Percentiles rank a stretch among this genome's conserved stretches.
phyloP scores from a whole-genome alignment of 176 grass and related monocot species.

The Melocanna baccifera region DNA sequence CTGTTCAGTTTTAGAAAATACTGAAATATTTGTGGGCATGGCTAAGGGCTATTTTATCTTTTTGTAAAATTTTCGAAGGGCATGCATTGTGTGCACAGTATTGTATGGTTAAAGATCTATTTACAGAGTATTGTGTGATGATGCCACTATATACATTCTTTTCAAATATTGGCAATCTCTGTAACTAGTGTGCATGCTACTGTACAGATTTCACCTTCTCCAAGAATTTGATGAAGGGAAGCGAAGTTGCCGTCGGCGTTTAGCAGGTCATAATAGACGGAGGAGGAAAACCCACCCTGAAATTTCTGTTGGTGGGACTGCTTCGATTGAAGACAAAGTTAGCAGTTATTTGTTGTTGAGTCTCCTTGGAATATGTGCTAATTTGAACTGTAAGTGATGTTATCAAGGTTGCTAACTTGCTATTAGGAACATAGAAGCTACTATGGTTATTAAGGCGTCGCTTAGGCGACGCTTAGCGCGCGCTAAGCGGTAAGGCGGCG shows the following conservation, averaged over 20 bases:
- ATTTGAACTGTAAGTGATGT: conserved; percentile 71
- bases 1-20: background rate
- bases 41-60: background rate
- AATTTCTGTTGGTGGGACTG: conserved; percentile 37
- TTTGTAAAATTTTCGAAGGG: background rate
- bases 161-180: background rate
- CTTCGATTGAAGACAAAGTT: conserved; percentile 64
- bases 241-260: conserved; percentile 88
- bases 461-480: too few species aligned
- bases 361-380: conserved; percentile 74
- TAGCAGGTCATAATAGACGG: conserved; percentile 88
- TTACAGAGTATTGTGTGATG: background rate
- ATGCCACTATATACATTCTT: background rate
- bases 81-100: background rate
- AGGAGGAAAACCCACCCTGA: conserved; percentile 84
- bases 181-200: conserved; percentile 10
- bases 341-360: conserved; percentile 75
- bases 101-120: background rate
- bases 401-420: conserved; percentile 8
- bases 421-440: conserved; percentile 1
- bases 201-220: conserved; percentile 85
- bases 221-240: conserved; percentile 99
- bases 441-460: too few species aligned
- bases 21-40: background rate
- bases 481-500: too few species aligned